Conservation (phyloP, 495 filamentous ascomycete genomes). For the Ramalina intermedia region DNA sequence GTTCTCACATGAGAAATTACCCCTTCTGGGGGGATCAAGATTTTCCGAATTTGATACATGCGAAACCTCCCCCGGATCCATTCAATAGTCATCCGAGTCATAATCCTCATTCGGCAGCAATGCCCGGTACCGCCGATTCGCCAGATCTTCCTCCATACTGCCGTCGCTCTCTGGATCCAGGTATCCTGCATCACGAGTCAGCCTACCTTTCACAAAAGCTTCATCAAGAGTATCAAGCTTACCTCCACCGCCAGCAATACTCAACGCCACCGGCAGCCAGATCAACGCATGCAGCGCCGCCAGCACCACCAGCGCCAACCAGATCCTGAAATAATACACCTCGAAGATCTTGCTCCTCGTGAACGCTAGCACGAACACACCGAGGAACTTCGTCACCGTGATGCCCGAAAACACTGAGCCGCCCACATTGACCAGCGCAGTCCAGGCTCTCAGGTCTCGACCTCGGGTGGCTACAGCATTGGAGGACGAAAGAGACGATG, state of each 20-base stretch:
- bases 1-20: too few species aligned
- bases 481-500: constrained; percentile 16
- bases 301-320: constrained; percentile 78
- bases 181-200: constrained; percentile 42
- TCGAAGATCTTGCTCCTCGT: constrained; percentile 98
- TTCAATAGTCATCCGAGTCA: constrained; percentile 35
- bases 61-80: too few species aligned
- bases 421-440: constrained; percentile 84
- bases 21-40: too few species aligned
- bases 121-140: constrained; percentile 34
- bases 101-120: constrained; percentile 36
- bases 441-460: constrained; percentile 74
- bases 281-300: constrained; percentile 82
- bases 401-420: constrained; percentile 91
- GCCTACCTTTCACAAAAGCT: neutral
- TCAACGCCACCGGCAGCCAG: constrained; percentile 82
- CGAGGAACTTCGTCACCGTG: constrained; percentile 85
- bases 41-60: too few species aligned
- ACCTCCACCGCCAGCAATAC: constrained; percentile 73
- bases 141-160: constrained; percentile 73
- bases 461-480: constrained; percentile 20
- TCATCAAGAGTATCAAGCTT: too few species aligned
- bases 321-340: constrained; percentile 96
- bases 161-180: constrained; percentile 70
- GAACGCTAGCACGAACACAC: constrained; percentile 84